A percentile compares a stretch with the other conserved stretches of the same genome.
Conservation (phyloP, 441 rosid species). For the Manihot esculenta region DNA sequence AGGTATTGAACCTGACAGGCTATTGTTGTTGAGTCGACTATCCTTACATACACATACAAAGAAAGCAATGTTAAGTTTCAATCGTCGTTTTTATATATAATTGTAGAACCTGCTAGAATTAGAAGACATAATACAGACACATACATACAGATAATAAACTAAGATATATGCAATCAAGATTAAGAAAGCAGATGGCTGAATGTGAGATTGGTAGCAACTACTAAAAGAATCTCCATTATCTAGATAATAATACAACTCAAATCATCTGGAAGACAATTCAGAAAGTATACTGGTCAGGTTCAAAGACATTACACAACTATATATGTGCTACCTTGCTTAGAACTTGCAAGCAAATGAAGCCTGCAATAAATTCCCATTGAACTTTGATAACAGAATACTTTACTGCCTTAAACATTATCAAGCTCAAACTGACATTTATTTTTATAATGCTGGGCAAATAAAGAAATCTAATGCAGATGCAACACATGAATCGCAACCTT, state of each 20-base stretch:
- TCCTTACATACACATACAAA: slow-evolving; percentile 43
- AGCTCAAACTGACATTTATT: not conserved
- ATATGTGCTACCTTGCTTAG: not conserved
- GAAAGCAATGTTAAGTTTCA: slow-evolving; percentile 14
- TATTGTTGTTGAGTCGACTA: slow-evolving; percentile 96
- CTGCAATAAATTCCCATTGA: not conserved
- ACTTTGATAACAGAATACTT: not conserved
- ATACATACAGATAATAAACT: not conserved
- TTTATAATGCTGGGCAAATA: not conserved
- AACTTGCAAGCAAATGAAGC: not conserved
- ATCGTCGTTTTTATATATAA: not conserved
- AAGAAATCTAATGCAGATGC: not conserved
- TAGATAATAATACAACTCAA: slow-evolving; percentile 3
- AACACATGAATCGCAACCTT: not conserved
- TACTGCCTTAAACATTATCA: not conserved
- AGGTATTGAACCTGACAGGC: slow-evolving; percentile 79
- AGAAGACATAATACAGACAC: not conserved
- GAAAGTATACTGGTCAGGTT: not conserved
- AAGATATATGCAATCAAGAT: not conserved
- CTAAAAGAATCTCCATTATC: not conserved
- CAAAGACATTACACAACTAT: not conserved
- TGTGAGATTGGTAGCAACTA: not conserved
- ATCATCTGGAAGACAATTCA: not conserved
- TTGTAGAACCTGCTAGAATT: not conserved
- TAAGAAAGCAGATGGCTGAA: not conserved